Evolutionary conservation across 2,329 filamentous ascomycete genomes (phyloP).

Genomic region (Alternaria infectoria): DNA sequence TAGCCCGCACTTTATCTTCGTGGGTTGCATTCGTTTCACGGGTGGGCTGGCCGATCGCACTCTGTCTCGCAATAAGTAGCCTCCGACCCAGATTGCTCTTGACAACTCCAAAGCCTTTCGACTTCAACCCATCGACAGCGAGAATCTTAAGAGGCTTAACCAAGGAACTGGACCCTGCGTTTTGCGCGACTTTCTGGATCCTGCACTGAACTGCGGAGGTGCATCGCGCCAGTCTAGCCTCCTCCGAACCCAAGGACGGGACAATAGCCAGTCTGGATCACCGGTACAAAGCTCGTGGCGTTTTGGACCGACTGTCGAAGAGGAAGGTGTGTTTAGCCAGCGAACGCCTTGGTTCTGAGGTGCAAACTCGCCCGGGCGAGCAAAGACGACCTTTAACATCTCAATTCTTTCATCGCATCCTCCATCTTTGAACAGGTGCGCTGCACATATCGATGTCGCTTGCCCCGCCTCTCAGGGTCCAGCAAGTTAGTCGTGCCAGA

Average conservation of each 20-base stretch:
- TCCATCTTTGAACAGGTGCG: neutral
- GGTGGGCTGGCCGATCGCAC: neutral
- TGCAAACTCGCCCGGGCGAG: neutral
- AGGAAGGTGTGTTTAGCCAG: constrained; percentile 19
- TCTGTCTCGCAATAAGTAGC: constrained; percentile 7
- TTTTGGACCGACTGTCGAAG: constrained; percentile 14
- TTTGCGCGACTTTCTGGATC: constrained; percentile 1
- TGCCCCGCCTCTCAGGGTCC: constrained; percentile 10
- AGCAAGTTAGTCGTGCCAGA: constrained; percentile 2
- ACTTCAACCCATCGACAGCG: neutral
- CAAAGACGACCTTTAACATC: neutral
- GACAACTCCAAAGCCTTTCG: neutral
- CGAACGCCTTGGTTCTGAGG: neutral
- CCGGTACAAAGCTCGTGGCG: constrained; percentile 9
- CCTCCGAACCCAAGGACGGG: neutral
- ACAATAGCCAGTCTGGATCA: constrained; percentile 20
- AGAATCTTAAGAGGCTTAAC: neutral
- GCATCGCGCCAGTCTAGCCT: constrained; percentile 9
- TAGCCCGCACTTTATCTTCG: neutral
- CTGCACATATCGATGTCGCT: constrained; percentile 5
- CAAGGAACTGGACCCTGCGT: neutral
- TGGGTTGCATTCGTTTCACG: neutral
- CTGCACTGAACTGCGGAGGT: constrained; percentile 7
- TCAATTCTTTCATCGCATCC: neutral
- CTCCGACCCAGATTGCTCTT: neutral